Percentiles rank a stretch among this genome's conserved stretches.
Conservation (phyloP, 257 asterid genomes). For the Ehretia macrophylla region DNA sequence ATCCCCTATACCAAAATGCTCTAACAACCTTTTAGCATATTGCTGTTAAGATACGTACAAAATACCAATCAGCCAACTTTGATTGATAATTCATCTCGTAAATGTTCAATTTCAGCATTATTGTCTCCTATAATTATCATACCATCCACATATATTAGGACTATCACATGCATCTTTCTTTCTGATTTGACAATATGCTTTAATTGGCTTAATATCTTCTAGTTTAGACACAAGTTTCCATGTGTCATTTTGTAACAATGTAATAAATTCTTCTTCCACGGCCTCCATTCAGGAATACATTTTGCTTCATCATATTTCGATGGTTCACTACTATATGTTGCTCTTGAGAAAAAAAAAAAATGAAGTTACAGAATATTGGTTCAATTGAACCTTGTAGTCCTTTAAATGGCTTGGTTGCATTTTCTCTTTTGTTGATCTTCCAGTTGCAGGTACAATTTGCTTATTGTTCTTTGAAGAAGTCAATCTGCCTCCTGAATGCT, state of each 20-base stretch:
- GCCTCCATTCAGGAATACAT: background rate
- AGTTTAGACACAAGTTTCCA: constrained; percentile 1
- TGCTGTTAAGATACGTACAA: constrained; percentile 14
- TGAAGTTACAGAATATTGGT: background rate
- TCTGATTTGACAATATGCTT: constrained; percentile 9
- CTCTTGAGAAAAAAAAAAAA: constrained; percentile 4
- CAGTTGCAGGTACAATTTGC: no score
- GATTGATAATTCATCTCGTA: background rate
- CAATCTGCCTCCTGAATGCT: no score
- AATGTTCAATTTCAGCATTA: constrained; percentile 4
- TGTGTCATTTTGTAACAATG: constrained; percentile 2
- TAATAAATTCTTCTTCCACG: constrained; percentile 12
- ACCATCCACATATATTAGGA: constrained; percentile 9
- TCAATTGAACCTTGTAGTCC: constrained; percentile 1
- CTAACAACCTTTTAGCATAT: constrained; percentile 8
- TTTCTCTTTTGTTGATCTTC: constrained; percentile 7
- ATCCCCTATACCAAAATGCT: constrained; percentile 19
- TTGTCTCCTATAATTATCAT: constrained; percentile 2
- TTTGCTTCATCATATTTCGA: constrained; percentile 10
- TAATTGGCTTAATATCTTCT: background rate
- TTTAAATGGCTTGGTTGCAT: constrained; percentile 2
- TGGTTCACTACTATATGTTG: constrained; percentile 6
- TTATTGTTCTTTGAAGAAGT: no score
- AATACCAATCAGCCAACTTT: constrained; percentile 12
- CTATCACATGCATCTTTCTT: constrained; percentile 4